Percentiles rank a stretch among this genome's conserved stretches.
Conservation (phyloP, 257 asterid genomes). For the Handroanthus guayacan region DNA sequence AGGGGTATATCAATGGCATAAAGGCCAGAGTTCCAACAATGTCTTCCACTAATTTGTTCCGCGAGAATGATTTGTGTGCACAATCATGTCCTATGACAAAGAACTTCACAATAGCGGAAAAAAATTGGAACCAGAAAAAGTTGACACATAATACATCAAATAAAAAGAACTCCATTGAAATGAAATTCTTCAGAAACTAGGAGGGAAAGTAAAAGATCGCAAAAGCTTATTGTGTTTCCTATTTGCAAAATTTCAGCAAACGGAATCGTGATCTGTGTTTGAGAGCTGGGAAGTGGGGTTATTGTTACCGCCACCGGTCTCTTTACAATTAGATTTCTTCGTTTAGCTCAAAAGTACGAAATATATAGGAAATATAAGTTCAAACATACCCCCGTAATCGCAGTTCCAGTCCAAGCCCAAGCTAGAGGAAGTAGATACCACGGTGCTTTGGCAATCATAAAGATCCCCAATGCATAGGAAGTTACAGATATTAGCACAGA, state of each 20-base stretch:
- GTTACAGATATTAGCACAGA: conserved; percentile 81
- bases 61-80: conserved; percentile 95
- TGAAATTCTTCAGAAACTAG: conserved; percentile 19
- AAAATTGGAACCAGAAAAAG: conserved; percentile 33
- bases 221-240: background rate
- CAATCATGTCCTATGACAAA: conserved; percentile 99
- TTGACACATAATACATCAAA: conserved; percentile 20
- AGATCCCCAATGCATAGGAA: conserved; percentile 82
- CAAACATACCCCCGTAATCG: conserved; percentile 88
- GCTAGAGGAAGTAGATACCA: conserved; percentile 99
- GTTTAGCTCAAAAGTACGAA: conserved; percentile 5
- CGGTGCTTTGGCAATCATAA: conserved; percentile 90
- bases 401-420: conserved; percentile 99
- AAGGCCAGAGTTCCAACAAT: conserved; percentile 94
- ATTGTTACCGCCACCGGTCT: background rate
- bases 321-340: background rate
- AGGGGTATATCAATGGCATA: conserved; percentile 92
- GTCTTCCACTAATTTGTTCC: conserved; percentile 94
- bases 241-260: background rate
- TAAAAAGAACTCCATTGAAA: background rate
- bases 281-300: background rate
- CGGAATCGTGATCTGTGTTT: background rate
- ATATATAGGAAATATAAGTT: background rate
- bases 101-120: conserved; percentile 62
- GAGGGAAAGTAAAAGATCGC: background rate